Conservation (phyloP, 768 basidiomycete species). For the Tricholoma sp. region DNA sequence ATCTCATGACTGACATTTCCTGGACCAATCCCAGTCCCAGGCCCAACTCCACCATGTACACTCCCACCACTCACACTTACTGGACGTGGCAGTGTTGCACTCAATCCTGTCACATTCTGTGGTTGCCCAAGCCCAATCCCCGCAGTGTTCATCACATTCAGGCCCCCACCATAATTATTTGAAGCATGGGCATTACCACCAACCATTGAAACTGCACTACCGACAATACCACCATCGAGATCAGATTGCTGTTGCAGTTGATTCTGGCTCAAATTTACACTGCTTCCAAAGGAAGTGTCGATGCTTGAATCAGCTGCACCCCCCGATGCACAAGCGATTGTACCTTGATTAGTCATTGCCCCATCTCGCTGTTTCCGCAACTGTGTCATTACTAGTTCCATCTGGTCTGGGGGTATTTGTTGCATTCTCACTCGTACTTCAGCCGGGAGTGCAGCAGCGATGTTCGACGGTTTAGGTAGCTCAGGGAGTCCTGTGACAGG, state of each 20-base stretch:
- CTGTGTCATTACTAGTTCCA: background rate
- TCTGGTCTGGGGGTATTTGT: background rate
- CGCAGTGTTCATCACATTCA: conserved; percentile 20
- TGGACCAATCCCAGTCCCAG: conserved; percentile 4
- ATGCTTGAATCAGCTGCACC: background rate
- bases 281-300: background rate
- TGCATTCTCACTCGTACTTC: background rate
- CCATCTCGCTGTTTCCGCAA: background rate
- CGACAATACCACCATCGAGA: background rate
- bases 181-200: conserved; percentile 9
- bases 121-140: conserved; percentile 16
- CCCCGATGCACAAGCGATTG: background rate
- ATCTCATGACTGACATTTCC: conserved; percentile 33
- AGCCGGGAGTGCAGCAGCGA: background rate
- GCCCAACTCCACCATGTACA: background rate
- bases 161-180: conserved; percentile 4
- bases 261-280: conserved; percentile 7
- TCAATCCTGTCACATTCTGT: conserved; percentile 17
- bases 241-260: conserved; percentile 19
- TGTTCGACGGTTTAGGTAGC: conserved; percentile 27
- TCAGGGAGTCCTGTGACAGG: conserved; percentile 48
- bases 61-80: conserved; percentile 10
- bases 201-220: background rate
- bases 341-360: background rate
- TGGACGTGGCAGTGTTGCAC: conserved; percentile 15